phyloP scores from a whole-genome alignment of 495 filamentous ascomycete genomes.

The Penicillium cataractarum region DNA sequence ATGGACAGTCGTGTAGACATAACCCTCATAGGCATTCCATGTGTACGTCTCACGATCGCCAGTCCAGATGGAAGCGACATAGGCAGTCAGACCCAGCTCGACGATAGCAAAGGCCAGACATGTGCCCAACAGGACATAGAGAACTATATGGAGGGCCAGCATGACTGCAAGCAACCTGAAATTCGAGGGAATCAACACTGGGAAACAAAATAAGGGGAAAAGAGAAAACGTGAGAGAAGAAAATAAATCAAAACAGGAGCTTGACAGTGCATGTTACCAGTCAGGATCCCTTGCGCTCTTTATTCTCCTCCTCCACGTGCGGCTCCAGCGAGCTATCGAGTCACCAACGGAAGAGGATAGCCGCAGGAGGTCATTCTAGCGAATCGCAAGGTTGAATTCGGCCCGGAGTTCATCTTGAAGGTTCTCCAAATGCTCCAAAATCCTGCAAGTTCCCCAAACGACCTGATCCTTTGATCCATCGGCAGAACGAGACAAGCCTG shows the following conservation, averaged over 20 bases:
- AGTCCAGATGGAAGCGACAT: constrained; percentile 14
- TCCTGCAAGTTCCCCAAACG: background rate
- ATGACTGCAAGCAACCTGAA: constrained; percentile 13
- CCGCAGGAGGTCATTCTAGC: background rate
- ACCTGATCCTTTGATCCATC: background rate
- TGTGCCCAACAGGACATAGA: constrained; percentile 29
- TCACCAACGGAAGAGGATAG: background rate
- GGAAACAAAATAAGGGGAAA: background rate
- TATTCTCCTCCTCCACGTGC: constrained; percentile 16
- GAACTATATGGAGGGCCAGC: constrained; percentile 31
- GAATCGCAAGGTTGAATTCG: background rate
- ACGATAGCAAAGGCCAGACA: constrained; percentile 29
- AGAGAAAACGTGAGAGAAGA: background rate
- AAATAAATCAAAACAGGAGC: background rate
- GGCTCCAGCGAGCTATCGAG: constrained; percentile 7
- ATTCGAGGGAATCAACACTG: background rate
- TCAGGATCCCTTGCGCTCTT: constrained; percentile 14
- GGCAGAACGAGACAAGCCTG: background rate
- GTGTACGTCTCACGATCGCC: background rate
- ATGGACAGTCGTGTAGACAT: constrained; percentile 19
- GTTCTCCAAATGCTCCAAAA: background rate
- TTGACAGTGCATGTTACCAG: background rate
- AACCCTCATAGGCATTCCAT: constrained; percentile 16
- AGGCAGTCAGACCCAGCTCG: constrained; percentile 33
- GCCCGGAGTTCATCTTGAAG: background rate